Conservation (phyloP, 495 filamentous ascomycete species). For the Neurospora sp. region DNA sequence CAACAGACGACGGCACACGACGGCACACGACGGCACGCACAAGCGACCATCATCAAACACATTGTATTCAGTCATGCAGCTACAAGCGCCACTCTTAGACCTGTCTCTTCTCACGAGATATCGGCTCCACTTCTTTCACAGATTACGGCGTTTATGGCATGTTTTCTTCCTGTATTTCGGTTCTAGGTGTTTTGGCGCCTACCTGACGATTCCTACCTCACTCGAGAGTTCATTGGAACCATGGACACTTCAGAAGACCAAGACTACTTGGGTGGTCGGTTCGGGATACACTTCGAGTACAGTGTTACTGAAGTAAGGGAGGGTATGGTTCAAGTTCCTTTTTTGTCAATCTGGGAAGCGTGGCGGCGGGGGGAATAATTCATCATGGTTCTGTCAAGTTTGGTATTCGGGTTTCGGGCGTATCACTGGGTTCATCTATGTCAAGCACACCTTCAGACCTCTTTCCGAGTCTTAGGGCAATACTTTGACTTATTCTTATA, state of each 20-base stretch:
- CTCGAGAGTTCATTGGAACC: not conserved
- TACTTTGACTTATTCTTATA: not conserved
- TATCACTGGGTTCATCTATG: not conserved
- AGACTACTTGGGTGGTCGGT: not conserved
- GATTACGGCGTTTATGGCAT: not conserved
- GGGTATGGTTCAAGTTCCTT: not conserved
- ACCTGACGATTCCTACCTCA: not conserved
- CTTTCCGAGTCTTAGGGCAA: not conserved
- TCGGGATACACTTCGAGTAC: not conserved
- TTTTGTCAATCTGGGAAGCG: not conserved
- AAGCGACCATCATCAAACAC: not conserved
- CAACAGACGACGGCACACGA: not conserved
- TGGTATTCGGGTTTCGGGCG: not conserved
- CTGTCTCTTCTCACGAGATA: conserved; percentile 2
- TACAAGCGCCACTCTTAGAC: not conserved
- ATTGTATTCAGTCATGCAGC: not conserved
- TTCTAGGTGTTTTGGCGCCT: not conserved
- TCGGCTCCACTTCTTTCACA: conserved; percentile 1
- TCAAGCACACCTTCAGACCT: not conserved
- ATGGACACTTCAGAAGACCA: not conserved
- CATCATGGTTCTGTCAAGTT: not conserved
- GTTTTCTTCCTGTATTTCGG: not conserved
- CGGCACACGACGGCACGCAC: not conserved
- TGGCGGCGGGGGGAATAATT: not conserved
- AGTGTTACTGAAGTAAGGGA: not conserved